phyloP scores from a whole-genome alignment of 257 asterid genomes.

The Lycium ferocissimum region DNA sequence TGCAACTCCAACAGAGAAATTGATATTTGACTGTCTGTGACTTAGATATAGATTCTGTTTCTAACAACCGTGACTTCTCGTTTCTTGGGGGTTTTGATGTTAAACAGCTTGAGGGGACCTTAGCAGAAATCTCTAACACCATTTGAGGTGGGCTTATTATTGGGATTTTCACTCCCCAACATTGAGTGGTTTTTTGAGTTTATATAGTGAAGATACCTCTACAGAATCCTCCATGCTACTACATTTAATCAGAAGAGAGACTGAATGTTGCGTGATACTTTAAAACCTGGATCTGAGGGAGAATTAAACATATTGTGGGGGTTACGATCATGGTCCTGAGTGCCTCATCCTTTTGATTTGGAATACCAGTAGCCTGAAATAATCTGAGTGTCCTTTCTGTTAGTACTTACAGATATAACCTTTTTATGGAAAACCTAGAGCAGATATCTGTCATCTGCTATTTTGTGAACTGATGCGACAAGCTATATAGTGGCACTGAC shows the following conservation, averaged over 20 bases:
- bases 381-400: not conserved
- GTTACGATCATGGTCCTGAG: not conserved
- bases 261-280: not conserved
- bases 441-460: constrained; percentile 15
- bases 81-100: not conserved
- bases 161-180: not conserved
- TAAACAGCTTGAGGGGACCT: not conserved
- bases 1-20: not conserved
- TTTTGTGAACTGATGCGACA: not conserved
- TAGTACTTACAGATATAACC: not conserved
- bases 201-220: not conserved
- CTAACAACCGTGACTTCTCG: not conserved
- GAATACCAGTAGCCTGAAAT: not conserved
- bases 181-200: not conserved
- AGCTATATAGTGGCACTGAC: not conserved
- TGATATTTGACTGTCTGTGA: constrained; percentile 15
- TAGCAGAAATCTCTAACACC: not conserved
- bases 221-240: constrained; percentile 15
- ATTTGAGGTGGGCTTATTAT: not conserved
- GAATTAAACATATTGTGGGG: not conserved
- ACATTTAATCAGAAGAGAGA: not conserved
- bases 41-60: not conserved
- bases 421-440: constrained; percentile 4
- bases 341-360: not conserved
- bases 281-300: not conserved